Evolutionary conservation across 1,284 basidiomycete species (phyloP).

Genomic region (Mrakiaceae sp.): DNA sequence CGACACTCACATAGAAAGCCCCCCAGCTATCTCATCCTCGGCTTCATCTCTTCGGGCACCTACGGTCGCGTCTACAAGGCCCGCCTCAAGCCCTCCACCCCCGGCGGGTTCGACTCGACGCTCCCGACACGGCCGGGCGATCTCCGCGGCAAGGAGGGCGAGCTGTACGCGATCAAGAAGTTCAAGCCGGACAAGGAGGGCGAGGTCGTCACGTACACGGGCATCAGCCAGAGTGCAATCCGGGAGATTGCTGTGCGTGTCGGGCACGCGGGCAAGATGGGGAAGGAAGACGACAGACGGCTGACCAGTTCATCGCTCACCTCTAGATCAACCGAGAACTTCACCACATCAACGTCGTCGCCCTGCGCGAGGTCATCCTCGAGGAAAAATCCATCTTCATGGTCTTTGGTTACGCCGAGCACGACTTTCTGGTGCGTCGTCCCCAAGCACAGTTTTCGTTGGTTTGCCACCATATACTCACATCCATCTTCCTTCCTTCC

Average conservation of each 20-base stretch:
- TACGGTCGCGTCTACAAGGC: constrained; percentile 99
- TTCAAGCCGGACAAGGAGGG: constrained; percentile 99
- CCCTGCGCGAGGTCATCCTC: constrained; percentile 84
- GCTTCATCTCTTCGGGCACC: constrained; percentile 95
- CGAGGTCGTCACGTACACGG: constrained; percentile 83
- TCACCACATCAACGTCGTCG: constrained; percentile 81
- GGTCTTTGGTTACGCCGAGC: constrained; percentile 98
- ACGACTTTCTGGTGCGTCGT: constrained; percentile 76
- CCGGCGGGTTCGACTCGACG: constrained; percentile 22
- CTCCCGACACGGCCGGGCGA: constrained; percentile 44
- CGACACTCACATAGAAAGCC: constrained; percentile 38
- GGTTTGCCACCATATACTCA: constrained; percentile 20
- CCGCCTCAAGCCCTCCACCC: constrained; percentile 34
- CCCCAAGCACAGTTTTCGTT: not conserved
- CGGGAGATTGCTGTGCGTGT: constrained; percentile 79
- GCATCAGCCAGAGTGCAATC: constrained; percentile 94
- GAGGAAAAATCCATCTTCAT: constrained; percentile 98
- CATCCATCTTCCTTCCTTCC: not conserved
- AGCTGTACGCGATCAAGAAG: constrained; percentile 93
- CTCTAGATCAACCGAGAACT: constrained; percentile 82
- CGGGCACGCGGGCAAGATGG: not conserved
- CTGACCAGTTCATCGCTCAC: not conserved
- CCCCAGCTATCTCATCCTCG: constrained; percentile 77
- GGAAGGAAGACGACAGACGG: not conserved
- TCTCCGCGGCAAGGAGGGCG: constrained; percentile 43